Base-by-base conservation (phyloP, 169 alveolate genomes). In the Cryptosporidium baileyi region DNA sequence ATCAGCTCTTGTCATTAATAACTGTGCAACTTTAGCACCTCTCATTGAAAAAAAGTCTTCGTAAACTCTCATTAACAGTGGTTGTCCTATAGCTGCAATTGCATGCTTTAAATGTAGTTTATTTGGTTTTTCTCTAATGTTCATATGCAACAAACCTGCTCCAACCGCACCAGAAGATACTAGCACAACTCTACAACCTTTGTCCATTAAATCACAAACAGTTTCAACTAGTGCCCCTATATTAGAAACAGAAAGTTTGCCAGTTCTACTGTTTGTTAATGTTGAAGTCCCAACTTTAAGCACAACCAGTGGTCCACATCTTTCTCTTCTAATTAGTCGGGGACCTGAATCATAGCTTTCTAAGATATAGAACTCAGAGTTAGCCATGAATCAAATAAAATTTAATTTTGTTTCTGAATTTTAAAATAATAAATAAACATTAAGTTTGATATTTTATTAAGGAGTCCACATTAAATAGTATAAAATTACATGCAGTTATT, bases 141-240 rank as follows among this genome's bases (percentile, higher is more conserved):
- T 51, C 67, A 85, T 79, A 32, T 80, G 80, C 38, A 80, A 80
- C 30, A 88, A 61, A 0, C 91, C 93, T 13, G 80, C 80, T 3
- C 93, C 93, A n/a, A 90, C 93, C 1, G 93, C 93, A 0, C 91
- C 93, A 36, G 91, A 82, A 17, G 91, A 60, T 9, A 90, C 91
- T 24, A 90, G 19, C 8, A 90, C 61, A 17, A 90, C 90, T 26
- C 81, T 65, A 28, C 74, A 63, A 17, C 67, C 80, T 22, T 79
- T 63, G 44, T 54, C 67, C 80, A 81, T 63, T 60, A 79, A 24
- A 60, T 60, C 80, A 44, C 82, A 65, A 0, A 89, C 89, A 0
- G 89, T 59, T 19, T 89, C 92, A 5, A 89, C 92, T 19, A 89
- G 38, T 3, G 79, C 85, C 6, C 89, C 92, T 15, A 89, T 62